Base-by-base conservation (phyloP, 805 yeast genomes). In the Candida coleopterorum region DNA sequence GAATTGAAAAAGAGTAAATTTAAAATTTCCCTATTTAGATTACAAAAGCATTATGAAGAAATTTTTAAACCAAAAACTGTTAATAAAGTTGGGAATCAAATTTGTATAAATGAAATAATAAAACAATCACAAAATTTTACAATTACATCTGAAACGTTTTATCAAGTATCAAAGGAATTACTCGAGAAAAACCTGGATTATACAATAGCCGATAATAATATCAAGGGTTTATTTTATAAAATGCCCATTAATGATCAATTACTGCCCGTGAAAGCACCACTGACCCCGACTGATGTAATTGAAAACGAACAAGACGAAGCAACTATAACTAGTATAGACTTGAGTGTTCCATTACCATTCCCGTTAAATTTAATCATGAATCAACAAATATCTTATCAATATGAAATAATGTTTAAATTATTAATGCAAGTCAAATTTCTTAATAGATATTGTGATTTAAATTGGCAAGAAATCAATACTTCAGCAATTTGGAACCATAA, bases 311-410 rank as follows among this genome's bases (percentile, higher is more conserved):
- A 23, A 15, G 21, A 35, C 14, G 39, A 29, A 10, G 17, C 25
- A 3, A 28, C 76, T 2, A 64, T 81, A 2, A 65, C 78, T 32
- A 71, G 72, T 34, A 54, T 82, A 9, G 75, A 74, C 40, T 57
- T 82, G 30, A 77, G 79, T 28, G 41, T 81, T 6, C 58, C 70
- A n/a, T 56, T 89, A 16, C 96, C 97, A 3, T 93, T 86, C 53
- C 99, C 99, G 0, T 59, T 87, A 33, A 87, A 87, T 49, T 65
- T 90, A 18, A 68, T 93, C 1, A 62, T 87, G 1, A 77, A 84
- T 12, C 74, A 79, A 37, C 81, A 87, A 11, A 77, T 81, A 18
- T 64, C 86, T 12, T 71, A 79, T 33, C 86, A 93, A 44, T 87
- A 82, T 52, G 96, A 90, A 54, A 64, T 86, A 24, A 62, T 88